These are phyloP conservation scores for Malassezia obtusa DNA, from an alignment of 1,284 basidiomycete genomes.

Conservation along the genomic window DNA sequence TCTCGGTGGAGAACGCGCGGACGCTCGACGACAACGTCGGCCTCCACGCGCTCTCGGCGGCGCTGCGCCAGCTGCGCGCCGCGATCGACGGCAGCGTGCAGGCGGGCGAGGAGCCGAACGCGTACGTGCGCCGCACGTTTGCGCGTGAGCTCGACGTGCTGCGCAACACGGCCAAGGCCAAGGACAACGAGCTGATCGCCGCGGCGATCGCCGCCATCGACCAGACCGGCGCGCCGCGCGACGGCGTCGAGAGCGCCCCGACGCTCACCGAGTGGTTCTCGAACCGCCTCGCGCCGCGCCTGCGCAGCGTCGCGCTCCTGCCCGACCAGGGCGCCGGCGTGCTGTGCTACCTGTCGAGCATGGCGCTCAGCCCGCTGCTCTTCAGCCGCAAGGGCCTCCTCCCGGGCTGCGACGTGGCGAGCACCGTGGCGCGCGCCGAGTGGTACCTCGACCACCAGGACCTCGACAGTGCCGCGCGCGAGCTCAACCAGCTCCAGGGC, in stretches of 20 bases:
- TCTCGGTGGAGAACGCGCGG: conserved; percentile 79
- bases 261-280: conserved; percentile 84
- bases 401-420: conserved; percentile 71
- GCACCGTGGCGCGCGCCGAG: conserved; percentile 79
- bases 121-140: conserved; percentile 64
- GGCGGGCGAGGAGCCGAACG: conserved; percentile 46
- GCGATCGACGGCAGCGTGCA: conserved; percentile 53
- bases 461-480: conserved; percentile 76
- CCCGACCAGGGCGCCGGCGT: conserved; percentile 71
- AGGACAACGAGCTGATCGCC: conserved; percentile 53
- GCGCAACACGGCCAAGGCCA: conserved; percentile 55
- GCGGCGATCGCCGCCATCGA: conserved; percentile 51
- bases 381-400: conserved; percentile 65
- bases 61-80: conserved; percentile 47
- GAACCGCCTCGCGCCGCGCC: conserved; percentile 69
- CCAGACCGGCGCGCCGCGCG: conserved; percentile 61
- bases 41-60: conserved; percentile 59
- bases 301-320: conserved; percentile 78
- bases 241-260: conserved; percentile 77
- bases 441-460: conserved; percentile 83
- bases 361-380: conserved; percentile 63
- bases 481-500: conserved; percentile 73
- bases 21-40: conserved; percentile 82
- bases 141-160: conserved; percentile 78
- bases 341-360: conserved; percentile 73